Evolutionary conservation across 306 rosid genomes (phyloP).

Genomic region (Cucurbita maxima): DNA sequence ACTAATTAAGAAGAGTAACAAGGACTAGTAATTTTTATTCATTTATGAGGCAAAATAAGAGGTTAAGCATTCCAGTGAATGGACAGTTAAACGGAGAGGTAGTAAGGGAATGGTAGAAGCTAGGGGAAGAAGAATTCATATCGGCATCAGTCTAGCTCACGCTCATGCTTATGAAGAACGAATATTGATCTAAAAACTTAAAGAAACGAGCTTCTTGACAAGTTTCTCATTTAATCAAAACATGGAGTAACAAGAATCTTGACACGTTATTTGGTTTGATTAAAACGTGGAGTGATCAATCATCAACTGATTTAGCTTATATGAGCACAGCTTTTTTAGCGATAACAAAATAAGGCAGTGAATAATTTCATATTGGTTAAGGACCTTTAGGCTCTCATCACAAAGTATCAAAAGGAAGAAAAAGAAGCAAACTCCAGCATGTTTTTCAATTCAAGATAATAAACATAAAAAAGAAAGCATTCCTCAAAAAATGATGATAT

Average conservation of each 20-base stretch:
- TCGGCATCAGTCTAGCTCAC: background rate
- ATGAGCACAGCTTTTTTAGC: background rate
- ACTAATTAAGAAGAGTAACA: background rate
- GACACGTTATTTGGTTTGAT: background rate
- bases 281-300: background rate
- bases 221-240: background rate
- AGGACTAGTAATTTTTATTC: background rate
- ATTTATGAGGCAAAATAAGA: background rate
- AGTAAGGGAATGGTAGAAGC: background rate
- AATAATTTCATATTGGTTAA: background rate
- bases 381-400: background rate
- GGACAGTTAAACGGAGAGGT: background rate
- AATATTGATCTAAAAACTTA: background rate
- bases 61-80: background rate
- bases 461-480: background rate
- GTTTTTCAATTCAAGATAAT: background rate
- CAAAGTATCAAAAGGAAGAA: background rate
- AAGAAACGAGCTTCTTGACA: background rate
- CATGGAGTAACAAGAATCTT: background rate
- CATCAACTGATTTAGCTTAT: too few species aligned
- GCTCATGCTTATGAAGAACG: background rate
- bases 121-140: background rate
- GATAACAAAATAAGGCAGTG: background rate
- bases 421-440: background rate
- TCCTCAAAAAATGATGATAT: background rate